Percentiles rank a stretch among this genome's conserved stretches.
phyloP scores from a whole-genome alignment of 1,284 basidiomycete species.

The Malassezia japonica region DNA sequence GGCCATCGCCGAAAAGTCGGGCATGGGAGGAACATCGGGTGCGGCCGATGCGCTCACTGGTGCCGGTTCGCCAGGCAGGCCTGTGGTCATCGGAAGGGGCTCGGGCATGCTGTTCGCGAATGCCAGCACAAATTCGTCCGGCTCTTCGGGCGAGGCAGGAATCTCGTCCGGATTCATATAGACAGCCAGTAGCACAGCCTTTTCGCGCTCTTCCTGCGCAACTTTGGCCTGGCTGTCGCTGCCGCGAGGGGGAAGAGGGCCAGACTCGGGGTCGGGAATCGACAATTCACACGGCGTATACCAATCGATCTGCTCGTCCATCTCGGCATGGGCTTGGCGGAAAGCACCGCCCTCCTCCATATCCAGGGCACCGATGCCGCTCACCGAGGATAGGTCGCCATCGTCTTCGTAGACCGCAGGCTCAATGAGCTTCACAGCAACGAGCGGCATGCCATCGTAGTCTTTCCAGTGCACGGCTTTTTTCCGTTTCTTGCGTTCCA shows the following conservation, averaged over 20 bases:
- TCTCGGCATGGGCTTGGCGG: slow-evolving; percentile 23
- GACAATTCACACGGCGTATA: slow-evolving; percentile 10
- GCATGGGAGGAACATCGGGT: not conserved
- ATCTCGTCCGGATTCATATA: slow-evolving; percentile 6
- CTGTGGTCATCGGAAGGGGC: not conserved
- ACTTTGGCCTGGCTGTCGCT: slow-evolving; percentile 6
- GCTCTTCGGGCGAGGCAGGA: slow-evolving; percentile 9
- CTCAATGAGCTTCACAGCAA: slow-evolving; percentile 26
- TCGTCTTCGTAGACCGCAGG: slow-evolving; percentile 27
- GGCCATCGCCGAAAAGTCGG: not conserved
- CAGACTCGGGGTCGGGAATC: not conserved
- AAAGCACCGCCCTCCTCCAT: slow-evolving; percentile 31
- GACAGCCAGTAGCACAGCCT: not conserved
- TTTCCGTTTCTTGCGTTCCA: slow-evolving; percentile 18
- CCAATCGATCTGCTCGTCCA: slow-evolving; percentile 34
- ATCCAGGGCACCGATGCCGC: slow-evolving; percentile 15
- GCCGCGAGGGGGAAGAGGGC: not conserved
- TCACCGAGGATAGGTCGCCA: slow-evolving; percentile 8
- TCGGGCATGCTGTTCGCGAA: slow-evolving; percentile 1
- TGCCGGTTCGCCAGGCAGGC: not conserved
- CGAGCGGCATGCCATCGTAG: slow-evolving; percentile 22
- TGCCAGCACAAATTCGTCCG: slow-evolving; percentile 4
- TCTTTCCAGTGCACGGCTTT: slow-evolving; percentile 30
- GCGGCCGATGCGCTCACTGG: too few relatives aligned
- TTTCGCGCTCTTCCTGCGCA: slow-evolving; percentile 14